Base-by-base conservation (phyloP, 768 basidiomycete genomes). In the Russula dissimulans region DNA sequence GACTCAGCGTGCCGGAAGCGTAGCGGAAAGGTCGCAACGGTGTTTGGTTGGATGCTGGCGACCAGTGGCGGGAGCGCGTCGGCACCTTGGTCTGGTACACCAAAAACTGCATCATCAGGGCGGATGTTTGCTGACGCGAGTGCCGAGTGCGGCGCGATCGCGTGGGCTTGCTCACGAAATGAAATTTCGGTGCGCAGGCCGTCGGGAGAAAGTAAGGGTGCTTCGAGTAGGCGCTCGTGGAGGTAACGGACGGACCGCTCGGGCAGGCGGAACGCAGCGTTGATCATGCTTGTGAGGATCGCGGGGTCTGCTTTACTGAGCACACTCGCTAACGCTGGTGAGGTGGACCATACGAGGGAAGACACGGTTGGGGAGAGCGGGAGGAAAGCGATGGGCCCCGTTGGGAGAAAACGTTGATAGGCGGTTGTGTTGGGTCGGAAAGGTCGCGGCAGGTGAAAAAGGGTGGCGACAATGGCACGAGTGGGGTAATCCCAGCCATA, bases 311-410 rank as follows among this genome's bases (percentile, higher is more conserved):
- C 78, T 17, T 81, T 75, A 31, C 84, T 84, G 43, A 97, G 76
- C 1, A 85, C 81, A n/a, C 80, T 72, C 3, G 93, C 92, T 8
- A 93, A 77, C 5, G 75, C 69, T 1, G 94, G 91, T 56, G 78
- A 81, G 0, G 90, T 95, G 18, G 92, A 95, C 97, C 97, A 98
- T 6, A 97, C 97, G 52, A 98, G 78, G 4, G 95, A 94, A 10
- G 93, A 91, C 2, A 77, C 76, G 0, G 84, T 87, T 0, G 82
- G 74, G 1, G 87, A 87, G 45, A 97, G 79, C 0, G 95, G 97
- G 22, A 98, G 80, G 76, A 97, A 98, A 0, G 95, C 95, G 45
- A 98, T 87, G 3, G 95, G 95, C 0, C 97, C 95, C 5, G 93
- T 93, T 2, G 94, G 89, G 18, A 98, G 81, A 77, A 97, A 97